Evolutionary conservation across 176 grass and related monocot genomes (phyloP).

Genomic region (Calamus simplicifolius): DNA sequence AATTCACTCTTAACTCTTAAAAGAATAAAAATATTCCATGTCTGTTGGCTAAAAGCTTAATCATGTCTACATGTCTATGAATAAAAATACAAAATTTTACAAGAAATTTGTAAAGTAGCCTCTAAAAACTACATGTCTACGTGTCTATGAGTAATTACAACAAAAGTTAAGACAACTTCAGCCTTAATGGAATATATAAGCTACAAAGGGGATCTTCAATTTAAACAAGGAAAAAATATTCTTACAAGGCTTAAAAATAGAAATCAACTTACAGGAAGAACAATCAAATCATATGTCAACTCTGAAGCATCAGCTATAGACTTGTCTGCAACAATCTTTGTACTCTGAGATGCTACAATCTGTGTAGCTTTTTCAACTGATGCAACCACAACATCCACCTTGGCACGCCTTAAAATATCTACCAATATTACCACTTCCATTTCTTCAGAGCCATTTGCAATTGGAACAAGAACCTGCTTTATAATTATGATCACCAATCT

Average conservation of each 20-base stretch:
- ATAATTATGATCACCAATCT: neutral
- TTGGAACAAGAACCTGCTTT: conserved; percentile 82
- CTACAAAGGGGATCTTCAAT: too few species aligned
- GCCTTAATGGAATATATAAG: too few species aligned
- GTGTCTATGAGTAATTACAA: too few species aligned
- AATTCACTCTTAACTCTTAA: too few species aligned
- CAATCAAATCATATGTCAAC: conserved; percentile 75
- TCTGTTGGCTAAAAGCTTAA: too few species aligned
- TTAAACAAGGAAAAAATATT: too few species aligned
- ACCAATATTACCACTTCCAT: conserved; percentile 73
- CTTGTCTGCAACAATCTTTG: conserved; percentile 64
- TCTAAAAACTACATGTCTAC: too few species aligned
- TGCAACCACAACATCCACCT: conserved; percentile 75
- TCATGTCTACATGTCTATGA: too few species aligned
- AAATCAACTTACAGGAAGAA: conserved; percentile 70
- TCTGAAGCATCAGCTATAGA: conserved; percentile 53
- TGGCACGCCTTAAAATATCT: conserved; percentile 79
- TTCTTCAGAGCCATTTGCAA: conserved; percentile 91
- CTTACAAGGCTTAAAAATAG: conserved; percentile 2
- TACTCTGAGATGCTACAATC: conserved; percentile 65
- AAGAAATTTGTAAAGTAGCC: too few species aligned
- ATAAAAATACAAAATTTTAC: too few species aligned
- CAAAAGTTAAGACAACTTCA: too few species aligned
- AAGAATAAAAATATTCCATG: too few species aligned
- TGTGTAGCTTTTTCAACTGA: conserved; percentile 53